phyloP scores from a whole-genome alignment of 2,329 filamentous ascomycete species.

The Penicillium sp. region DNA sequence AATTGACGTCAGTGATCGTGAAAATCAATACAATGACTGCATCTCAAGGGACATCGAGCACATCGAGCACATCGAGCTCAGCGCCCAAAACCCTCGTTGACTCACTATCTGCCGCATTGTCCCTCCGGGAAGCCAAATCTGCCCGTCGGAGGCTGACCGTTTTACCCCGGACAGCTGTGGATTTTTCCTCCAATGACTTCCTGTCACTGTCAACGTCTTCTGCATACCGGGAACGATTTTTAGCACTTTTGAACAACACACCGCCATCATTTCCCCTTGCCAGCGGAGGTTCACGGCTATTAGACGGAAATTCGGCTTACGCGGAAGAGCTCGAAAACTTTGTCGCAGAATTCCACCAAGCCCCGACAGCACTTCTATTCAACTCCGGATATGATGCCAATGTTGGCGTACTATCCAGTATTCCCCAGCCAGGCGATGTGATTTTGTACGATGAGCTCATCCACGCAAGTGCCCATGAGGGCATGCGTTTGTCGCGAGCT shows the following conservation, averaged over 20 bases:
- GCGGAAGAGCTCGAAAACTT: conserved; percentile 58
- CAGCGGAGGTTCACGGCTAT: conserved; percentile 60
- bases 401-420: conserved; percentile 60
- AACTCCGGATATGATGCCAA: conserved; percentile 69
- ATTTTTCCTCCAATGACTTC: conserved; percentile 68
- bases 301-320: conserved; percentile 65
- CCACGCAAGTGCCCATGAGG: conserved; percentile 77
- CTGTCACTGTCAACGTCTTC: conserved; percentile 56
- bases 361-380: conserved; percentile 59
- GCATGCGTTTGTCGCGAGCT: conserved; percentile 64
- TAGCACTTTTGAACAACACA: conserved; percentile 47
- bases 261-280: conserved; percentile 48
- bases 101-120: conserved; percentile 34
- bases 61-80: background rate
- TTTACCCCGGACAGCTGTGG: conserved; percentile 44
- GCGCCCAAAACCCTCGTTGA: conserved; percentile 26
- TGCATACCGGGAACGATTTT: conserved; percentile 49
- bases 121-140: conserved; percentile 45
- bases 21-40: background rate
- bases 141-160: conserved; percentile 51
- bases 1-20: background rate
- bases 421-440: conserved; percentile 60
- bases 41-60: background rate
- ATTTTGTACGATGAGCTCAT: conserved; percentile 74
- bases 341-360: conserved; percentile 62